Base-by-base conservation (phyloP, 148 eudicot species). In the Camellia granthamiana region DNA sequence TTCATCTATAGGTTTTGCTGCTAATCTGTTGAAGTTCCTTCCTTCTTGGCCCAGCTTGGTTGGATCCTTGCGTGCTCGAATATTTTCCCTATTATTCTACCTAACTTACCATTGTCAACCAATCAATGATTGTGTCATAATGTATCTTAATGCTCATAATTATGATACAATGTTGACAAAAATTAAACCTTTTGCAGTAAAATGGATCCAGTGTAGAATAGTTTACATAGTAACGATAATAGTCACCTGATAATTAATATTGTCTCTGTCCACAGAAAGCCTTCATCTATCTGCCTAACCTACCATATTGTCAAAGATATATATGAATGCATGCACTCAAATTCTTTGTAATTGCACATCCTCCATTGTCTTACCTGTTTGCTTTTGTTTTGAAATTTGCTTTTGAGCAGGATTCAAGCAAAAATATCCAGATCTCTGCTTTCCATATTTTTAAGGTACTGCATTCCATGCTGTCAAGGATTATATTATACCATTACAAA, bases 361-460 rank as follows among this genome's bases (percentile, higher is more conserved):
- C 64, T 62, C 18, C 42, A 77, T 69, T 56, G 8, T 55, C n/a
- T 63, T 18, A 43, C 30, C 14, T 68, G 10, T 55, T 23, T 82
- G 62, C 55, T 75, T 23, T 46, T 21, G 61, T 44, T 79, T 46
- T 19, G 1, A 52, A 72, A 52, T 64, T 52, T 80, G 46, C n/a
- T 69, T 58, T 67, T 55, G 64, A 55, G 65, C 97, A 96, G 99
- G 99, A 96, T 84, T 90, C 99, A 6, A 96, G 99, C 87, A 96
- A 93, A 91, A 96, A 90, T 81, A 96, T 96, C 84, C 97, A 91
- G 86, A 92, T 93, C 68, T 96, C 98, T 62, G 97, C 99, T 76
- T 96, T 96, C 84, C 97, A 95, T 86, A 90, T 95, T 76, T 95
- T 96, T 90, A 96, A 95, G 98, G 98, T 95, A 78, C 19, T 52